phyloP scores from a whole-genome alignment of 192 early-diverging fungal genomes.

The Geranomyces michiganensis region DNA sequence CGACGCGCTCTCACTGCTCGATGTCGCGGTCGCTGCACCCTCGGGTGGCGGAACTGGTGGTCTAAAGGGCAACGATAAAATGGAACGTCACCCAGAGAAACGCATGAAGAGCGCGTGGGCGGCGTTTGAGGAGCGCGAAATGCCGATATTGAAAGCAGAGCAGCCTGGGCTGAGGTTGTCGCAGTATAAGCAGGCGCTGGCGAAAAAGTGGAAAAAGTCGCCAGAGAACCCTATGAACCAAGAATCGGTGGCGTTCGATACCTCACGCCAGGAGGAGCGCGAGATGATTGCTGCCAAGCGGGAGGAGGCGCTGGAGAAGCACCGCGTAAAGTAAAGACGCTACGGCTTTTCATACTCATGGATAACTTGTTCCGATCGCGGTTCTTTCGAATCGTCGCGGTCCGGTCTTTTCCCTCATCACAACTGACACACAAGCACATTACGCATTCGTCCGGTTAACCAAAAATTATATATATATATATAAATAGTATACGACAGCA shows the following conservation, averaged over 20 bases:
- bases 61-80: constrained; percentile 47
- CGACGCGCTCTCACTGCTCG: constrained; percentile 79
- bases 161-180: constrained; percentile 75
- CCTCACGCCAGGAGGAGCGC: constrained; percentile 63
- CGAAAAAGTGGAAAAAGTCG: constrained; percentile 81
- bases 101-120: constrained; percentile 61
- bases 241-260: constrained; percentile 71
- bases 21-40: constrained; percentile 34
- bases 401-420: too few species aligned
- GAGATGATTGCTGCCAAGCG: constrained; percentile 50
- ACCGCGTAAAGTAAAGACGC: constrained; percentile 48
- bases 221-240: constrained; percentile 65
- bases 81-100: constrained; percentile 90
- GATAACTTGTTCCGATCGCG: too few species aligned
- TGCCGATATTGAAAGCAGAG: constrained; percentile 75
- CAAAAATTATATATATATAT: too few species aligned
- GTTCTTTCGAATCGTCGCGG: too few species aligned
- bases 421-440: too few species aligned
- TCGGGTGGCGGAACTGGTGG: constrained; percentile 1
- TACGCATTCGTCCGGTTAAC: too few species aligned
- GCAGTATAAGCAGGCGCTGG: constrained; percentile 70
- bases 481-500: too few species aligned
- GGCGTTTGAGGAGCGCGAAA: constrained; percentile 66
- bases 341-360: too few species aligned
- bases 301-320: constrained; percentile 54